Evolutionary conservation across 108 stramenopile genomes (phyloP).

Genomic region (Skeletonema grethae): DNA sequence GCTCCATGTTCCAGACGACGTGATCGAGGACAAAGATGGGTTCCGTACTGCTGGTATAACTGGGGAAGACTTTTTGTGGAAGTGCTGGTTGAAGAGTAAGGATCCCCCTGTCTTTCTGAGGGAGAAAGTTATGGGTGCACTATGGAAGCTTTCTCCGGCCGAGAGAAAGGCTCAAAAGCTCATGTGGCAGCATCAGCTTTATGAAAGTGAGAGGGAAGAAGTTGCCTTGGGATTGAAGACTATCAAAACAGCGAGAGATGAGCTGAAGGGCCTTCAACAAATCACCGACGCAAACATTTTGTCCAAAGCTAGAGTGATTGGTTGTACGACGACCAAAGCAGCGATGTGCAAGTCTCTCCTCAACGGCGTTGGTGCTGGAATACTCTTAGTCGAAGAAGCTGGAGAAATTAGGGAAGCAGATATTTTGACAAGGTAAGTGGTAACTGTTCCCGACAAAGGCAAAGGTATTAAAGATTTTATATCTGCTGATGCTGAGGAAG

Average conservation of each 20-base stretch:
- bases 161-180: neutral
- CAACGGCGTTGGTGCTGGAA: slow-evolving; percentile 22
- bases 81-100: slow-evolving; percentile 1
- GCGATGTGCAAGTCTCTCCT: slow-evolving; percentile 43
- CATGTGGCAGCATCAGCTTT: neutral
- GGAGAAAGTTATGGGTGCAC: neutral
- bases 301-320: slow-evolving; percentile 36
- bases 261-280: slow-evolving; percentile 1
- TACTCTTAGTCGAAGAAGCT: slow-evolving; percentile 67
- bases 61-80: neutral
- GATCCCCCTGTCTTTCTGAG: neutral
- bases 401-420: slow-evolving; percentile 73
- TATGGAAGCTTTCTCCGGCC: neutral
- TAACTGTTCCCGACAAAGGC: too few species aligned
- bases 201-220: slow-evolving; percentile 2
- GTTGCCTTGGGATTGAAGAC: neutral
- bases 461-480: too few species aligned
- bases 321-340: slow-evolving; percentile 49
- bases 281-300: slow-evolving; percentile 37
- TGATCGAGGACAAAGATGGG: neutral
- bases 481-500: too few species aligned
- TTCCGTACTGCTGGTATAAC: neutral
- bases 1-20: neutral
- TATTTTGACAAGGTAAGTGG: slow-evolving; percentile 35
- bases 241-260: neutral